Evolutionary conservation across 176 grass and related monocot genomes (phyloP), one percentile per base, ranked within the genome.

Genomic region (Aegilops longissima): DNA sequence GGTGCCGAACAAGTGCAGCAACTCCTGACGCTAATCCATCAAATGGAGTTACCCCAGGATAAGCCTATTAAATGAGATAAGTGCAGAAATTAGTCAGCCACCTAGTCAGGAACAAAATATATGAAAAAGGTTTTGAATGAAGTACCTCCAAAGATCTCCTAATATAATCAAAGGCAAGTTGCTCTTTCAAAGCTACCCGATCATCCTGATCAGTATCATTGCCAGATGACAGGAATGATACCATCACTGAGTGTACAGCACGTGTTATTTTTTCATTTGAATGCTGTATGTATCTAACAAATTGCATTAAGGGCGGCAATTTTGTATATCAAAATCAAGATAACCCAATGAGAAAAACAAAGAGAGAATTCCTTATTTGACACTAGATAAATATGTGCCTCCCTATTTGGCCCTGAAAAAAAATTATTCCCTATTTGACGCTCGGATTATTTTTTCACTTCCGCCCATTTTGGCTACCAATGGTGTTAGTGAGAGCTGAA

Each of bases 1-100:
- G 87, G 72, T 98, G 83, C 20, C 89, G 88, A 51, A 91, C 87
- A 29, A 98, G 79, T 69, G 90, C 94, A 70, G 65, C 89, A 84
- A 98, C 93, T 83, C 97, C 97, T 80, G 90, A 91, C 16, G 94
- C 87, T 76, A 98, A 78, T 87, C 97, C 97, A 9, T 98, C 97
- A 49, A 94, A 96, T 52, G 94, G 88, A 29, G 88, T 98, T 65
- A 86, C 76, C 34, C 83, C 86, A 69, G 96, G 93, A 89, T 96
- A 98, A 24, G 87, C 82, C 96, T 98, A 82, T 74, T 62, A 9
- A 80, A 8, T 79, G 12, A 83, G 38, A 2, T 33, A 90, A n/a
- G 27, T 61, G 4, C 9, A 21, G 61, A 30, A 76, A 23, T 68
- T 10, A 80, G 27, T 51, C 12, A 80, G 74, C 31, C 2, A 5